phyloP scores from a whole-genome alignment of 2,329 filamentous ascomycete genomes.

The Fusarium buharicum region DNA sequence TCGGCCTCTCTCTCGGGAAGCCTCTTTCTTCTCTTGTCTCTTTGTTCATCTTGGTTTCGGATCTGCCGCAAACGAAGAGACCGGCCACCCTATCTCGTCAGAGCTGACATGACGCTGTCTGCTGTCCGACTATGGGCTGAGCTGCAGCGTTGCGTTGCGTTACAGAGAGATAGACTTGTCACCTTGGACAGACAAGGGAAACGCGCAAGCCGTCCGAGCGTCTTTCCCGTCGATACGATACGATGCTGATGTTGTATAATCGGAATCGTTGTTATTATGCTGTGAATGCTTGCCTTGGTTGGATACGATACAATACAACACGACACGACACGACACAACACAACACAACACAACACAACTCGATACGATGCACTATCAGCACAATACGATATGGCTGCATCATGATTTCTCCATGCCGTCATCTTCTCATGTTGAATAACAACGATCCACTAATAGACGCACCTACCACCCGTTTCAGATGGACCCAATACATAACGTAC shows the following conservation, averaged over 20 bases:
- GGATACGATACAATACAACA: constrained; percentile 15
- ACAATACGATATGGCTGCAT: constrained; percentile 35
- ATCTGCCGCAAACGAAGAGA: constrained; percentile 6
- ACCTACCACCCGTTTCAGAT: constrained; percentile 33
- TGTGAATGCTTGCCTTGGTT: constrained; percentile 14
- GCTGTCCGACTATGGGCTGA: constrained; percentile 30
- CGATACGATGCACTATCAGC: neutral
- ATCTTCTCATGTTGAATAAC: constrained; percentile 19
- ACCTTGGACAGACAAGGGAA: constrained; percentile 7
- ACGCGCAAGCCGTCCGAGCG: constrained; percentile 39
- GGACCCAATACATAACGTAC: constrained; percentile 37
- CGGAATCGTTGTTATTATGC: constrained; percentile 12
- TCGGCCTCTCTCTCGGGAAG: constrained; percentile 30
- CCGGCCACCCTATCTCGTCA: neutral
- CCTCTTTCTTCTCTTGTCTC: constrained; percentile 10
- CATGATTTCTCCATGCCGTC: constrained; percentile 40
- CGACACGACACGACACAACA: constrained; percentile 6
- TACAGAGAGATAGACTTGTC: constrained; percentile 12
- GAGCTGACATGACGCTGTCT: constrained; percentile 34
- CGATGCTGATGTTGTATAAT: constrained; percentile 33
- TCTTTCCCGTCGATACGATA: constrained; percentile 28
- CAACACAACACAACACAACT: constrained; percentile 6
- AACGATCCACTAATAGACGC: constrained; percentile 24
- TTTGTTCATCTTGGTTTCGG: constrained; percentile 14
- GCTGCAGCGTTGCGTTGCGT: constrained; percentile 35